These are phyloP conservation scores for Didymella pomorum DNA, from an alignment of 2,329 filamentous ascomycete genomes.

Conservation along the genomic window DNA sequence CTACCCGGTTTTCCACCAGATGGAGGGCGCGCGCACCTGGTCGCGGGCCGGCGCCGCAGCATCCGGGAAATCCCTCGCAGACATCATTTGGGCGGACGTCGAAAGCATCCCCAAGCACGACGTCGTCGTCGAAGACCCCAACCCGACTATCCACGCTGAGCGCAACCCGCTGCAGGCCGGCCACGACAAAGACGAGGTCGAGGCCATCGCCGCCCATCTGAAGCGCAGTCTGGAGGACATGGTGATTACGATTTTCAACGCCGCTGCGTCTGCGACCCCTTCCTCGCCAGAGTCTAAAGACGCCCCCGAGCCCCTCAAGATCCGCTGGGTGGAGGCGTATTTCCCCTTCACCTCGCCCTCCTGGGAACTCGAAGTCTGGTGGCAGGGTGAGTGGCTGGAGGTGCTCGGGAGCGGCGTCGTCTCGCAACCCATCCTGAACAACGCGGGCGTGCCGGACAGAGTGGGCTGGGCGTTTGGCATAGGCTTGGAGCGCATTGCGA, in stretches of 20 bases:
- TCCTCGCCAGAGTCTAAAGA: neutral
- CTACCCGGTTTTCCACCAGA: conserved; percentile 98
- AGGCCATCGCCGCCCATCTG: conserved; percentile 82
- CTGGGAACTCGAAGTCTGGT: conserved; percentile 96
- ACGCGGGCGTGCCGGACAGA: conserved; percentile 76
- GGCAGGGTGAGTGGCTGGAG: conserved; percentile 94
- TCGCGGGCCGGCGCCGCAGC: conserved; percentile 68
- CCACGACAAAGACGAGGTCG: conserved; percentile 78
- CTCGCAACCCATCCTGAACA: conserved; percentile 79
- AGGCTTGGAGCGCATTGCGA: conserved; percentile 92
- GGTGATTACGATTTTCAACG: conserved; percentile 86
- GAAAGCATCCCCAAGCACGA: conserved; percentile 74
- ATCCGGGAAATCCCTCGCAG: conserved; percentile 57
- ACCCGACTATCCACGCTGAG: conserved; percentile 77
- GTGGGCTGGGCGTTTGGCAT: conserved; percentile 96
- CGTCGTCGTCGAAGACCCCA: conserved; percentile 82
- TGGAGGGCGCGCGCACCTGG: conserved; percentile 95
- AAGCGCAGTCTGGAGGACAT: conserved; percentile 90
- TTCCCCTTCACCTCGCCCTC: conserved; percentile 97
- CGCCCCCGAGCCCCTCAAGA: conserved; percentile 72
- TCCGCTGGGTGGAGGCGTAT: conserved; percentile 96
- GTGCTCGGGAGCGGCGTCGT: conserved; percentile 92
- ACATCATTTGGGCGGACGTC: conserved; percentile 74
- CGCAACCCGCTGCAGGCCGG: conserved; percentile 84
- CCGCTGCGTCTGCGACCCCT: conserved; percentile 69